Evolutionary conservation across 768 basidiomycete genomes (phyloP).

Genomic region (Russula lepida): DNA sequence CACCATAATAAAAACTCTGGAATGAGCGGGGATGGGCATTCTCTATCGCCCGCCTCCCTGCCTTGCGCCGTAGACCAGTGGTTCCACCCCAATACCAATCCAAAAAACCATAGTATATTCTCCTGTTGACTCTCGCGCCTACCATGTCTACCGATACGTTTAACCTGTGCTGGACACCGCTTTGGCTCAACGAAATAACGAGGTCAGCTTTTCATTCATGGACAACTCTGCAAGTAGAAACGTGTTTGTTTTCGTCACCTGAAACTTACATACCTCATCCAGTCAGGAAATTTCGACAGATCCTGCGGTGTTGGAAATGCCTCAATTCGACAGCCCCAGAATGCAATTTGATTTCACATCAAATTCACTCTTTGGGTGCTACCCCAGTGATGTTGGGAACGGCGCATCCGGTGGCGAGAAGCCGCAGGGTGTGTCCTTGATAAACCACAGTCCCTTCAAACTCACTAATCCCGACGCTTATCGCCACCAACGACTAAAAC

Average conservation of each 20-base stretch:
- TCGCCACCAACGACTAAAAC: neutral
- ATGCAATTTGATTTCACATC: neutral
- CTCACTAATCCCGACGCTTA: neutral
- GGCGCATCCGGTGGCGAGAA: neutral
- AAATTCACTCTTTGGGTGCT: neutral
- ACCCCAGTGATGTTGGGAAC: neutral
- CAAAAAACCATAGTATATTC: neutral
- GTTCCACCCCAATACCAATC: neutral
- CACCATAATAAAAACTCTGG: neutral
- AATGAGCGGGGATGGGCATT: neutral
- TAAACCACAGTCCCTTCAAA: no score
- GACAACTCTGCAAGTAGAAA: slow-evolving; percentile 1
- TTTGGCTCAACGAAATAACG: neutral
- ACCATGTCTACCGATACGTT: neutral
- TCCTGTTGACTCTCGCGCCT: neutral
- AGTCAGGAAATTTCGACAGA: neutral
- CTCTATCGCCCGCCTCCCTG: neutral
- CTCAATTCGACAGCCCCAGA: neutral
- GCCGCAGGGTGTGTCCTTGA: neutral
- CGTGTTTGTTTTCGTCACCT: neutral
- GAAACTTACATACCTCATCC: neutral
- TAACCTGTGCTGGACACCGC: neutral
- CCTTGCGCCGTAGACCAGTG: slow-evolving; percentile 2
- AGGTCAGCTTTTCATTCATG: neutral
- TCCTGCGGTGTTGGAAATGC: neutral